These are phyloP conservation scores for Moricandia arvensis DNA, from an alignment of 345 rosid species.

Conservation along the genomic window DNA sequence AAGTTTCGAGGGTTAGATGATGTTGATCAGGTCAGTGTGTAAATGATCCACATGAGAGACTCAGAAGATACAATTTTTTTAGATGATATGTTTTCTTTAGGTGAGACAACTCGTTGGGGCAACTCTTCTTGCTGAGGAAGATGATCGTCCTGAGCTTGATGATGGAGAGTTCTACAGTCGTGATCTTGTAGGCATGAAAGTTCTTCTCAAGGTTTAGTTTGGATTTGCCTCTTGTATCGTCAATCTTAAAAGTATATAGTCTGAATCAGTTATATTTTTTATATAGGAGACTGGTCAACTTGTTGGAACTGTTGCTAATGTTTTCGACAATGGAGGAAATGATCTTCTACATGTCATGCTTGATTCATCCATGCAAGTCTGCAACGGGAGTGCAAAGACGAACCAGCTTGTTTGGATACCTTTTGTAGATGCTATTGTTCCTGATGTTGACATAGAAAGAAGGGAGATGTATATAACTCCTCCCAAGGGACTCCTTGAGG, in stretches of 20 bases:
- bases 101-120: constrained; percentile 87
- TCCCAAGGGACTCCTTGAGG: constrained; percentile 85
- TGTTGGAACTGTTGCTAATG: constrained; percentile 75
- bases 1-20: constrained; percentile 64
- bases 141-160: constrained; percentile 75
- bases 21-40: constrained; percentile 56
- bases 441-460: constrained; percentile 64
- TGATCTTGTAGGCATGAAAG: constrained; percentile 87
- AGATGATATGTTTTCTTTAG: constrained; percentile 38
- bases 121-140: constrained; percentile 67
- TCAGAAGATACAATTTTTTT: not conserved
- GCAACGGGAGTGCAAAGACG: constrained; percentile 45
- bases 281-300: constrained; percentile 71
- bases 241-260: not conserved
- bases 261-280: constrained; percentile 1
- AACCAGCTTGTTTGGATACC: constrained; percentile 78
- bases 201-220: constrained; percentile 54
- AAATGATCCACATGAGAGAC: not conserved
- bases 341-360: constrained; percentile 80
- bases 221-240: not conserved
- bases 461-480: constrained; percentile 79
- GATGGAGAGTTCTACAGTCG: constrained; percentile 77
- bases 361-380: constrained; percentile 39
- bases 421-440: constrained; percentile 85
- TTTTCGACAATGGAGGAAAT: constrained; percentile 72